Evolutionary conservation across 345 rosid species (phyloP).

Genomic region (Melastoma malabathricum): DNA sequence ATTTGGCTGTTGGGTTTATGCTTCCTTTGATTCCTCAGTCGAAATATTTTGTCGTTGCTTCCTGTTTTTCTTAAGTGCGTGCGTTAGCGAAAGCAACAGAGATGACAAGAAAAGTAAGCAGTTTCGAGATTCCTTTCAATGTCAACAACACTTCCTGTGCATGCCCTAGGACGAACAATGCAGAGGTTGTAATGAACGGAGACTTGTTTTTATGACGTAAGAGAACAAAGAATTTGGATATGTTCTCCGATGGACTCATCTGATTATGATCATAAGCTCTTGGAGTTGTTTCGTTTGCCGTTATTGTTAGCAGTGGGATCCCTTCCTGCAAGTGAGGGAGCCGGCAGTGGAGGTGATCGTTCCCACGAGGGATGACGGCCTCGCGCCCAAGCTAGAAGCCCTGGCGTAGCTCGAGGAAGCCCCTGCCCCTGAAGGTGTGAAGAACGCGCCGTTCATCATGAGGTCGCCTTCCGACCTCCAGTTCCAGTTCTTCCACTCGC

Average conservation of each 20-base stretch:
- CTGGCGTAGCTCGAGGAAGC: conserved; percentile 61
- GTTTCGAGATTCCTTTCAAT: conserved; percentile 13
- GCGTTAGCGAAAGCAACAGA: too few relatives aligned
- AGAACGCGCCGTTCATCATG: conserved; percentile 62
- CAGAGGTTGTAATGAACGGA: conserved; percentile 40
- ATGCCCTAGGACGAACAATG: conserved; percentile 28
- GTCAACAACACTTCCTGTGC: conserved; percentile 16
- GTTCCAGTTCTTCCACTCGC: conserved; percentile 63
- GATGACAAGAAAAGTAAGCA: too few relatives aligned
- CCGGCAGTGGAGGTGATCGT: conserved; percentile 44
- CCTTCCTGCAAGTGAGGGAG: conserved; percentile 45
- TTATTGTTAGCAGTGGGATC: conserved; percentile 48
- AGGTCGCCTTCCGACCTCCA: conserved; percentile 76
- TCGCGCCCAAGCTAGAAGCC: conserved; percentile 70
- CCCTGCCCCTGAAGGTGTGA: conserved; percentile 47
- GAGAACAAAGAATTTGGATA: not conserved
- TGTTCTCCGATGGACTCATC: not conserved
- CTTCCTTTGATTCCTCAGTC: too few relatives aligned
- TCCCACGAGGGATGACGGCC: conserved; percentile 59
- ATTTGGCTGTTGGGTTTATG: too few relatives aligned
- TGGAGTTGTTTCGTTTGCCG: not conserved
- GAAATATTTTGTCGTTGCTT: too few relatives aligned
- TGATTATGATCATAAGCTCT: not conserved
- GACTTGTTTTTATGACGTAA: not conserved
- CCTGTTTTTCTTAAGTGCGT: too few relatives aligned